Evolutionary conservation across 2,329 filamentous ascomycete genomes (phyloP).

Genomic region (Cordyceps fumosorosea): DNA sequence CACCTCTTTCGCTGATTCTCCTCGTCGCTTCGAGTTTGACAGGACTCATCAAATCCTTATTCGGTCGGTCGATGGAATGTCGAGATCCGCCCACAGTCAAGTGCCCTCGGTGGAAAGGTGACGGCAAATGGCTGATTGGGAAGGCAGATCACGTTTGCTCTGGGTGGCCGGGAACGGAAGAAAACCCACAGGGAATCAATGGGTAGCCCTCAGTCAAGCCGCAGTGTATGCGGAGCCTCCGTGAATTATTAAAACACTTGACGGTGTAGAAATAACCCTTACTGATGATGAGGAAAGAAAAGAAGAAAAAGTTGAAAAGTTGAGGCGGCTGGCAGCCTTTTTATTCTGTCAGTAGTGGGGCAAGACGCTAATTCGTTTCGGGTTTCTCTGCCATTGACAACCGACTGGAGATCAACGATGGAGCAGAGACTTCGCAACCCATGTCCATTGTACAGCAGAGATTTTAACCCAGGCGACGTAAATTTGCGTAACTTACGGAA

Average conservation of each 20-base stretch:
- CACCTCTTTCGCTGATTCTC: not conserved
- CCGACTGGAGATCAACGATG: not conserved
- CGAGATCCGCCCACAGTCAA: constrained; percentile 47
- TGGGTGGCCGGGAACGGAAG: constrained; percentile 51
- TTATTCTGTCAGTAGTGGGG: constrained; percentile 7
- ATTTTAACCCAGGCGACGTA: not conserved
- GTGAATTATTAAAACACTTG: constrained; percentile 42
- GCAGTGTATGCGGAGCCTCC: constrained; percentile 44
- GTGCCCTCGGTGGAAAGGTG: constrained; percentile 30
- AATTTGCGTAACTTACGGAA: not conserved
- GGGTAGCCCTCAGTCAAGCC: constrained; percentile 48
- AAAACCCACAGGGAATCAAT: constrained; percentile 39
- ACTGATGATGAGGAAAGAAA: constrained; percentile 37
- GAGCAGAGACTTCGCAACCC: not conserved
- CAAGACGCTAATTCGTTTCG: constrained; percentile 8
- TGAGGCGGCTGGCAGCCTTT: not conserved
- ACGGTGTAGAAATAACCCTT: constrained; percentile 43
- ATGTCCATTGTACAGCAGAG: not conserved
- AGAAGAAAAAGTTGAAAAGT: constrained; percentile 17
- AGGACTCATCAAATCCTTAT: not conserved
- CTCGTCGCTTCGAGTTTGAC: not conserved
- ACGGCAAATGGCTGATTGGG: constrained; percentile 36
- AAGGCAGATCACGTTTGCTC: constrained; percentile 40
- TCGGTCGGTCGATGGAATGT: constrained; percentile 26
- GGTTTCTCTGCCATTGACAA: constrained; percentile 7